Conservation (phyloP, 257 asterid species). For the Fraxinus excelsior region DNA sequence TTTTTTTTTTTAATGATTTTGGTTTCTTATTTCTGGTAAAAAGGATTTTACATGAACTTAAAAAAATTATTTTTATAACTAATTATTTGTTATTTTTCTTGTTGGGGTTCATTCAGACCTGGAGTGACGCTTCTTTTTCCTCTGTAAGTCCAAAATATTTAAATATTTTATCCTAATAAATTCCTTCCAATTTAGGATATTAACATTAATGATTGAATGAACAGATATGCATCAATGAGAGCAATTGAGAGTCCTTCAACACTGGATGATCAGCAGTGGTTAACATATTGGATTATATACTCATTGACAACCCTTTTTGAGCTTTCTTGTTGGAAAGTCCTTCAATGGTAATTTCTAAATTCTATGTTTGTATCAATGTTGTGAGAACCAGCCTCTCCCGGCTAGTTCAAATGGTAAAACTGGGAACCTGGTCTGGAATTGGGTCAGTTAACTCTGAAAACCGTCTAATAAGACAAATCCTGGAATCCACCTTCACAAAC, state of each 20-base stretch:
- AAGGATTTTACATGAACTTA: too few relatives aligned
- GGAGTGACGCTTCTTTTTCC: constrained; percentile 90
- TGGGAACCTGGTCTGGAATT: not conserved
- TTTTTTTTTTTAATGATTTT: too few relatives aligned
- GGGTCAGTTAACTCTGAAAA: too few relatives aligned
- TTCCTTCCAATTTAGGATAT: constrained; percentile 35
- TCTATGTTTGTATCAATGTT: constrained; percentile 24
- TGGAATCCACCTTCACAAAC: too few relatives aligned
- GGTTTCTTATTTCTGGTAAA: too few relatives aligned
- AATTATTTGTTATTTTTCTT: constrained; percentile 14
- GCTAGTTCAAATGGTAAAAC: not conserved
- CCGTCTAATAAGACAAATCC: not conserved
- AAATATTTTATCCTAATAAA: constrained; percentile 2
- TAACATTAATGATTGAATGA: constrained; percentile 14
- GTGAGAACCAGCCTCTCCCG: not conserved
- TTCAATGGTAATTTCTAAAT: constrained; percentile 67
- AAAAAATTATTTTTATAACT: not conserved
- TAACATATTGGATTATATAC: constrained; percentile 89
- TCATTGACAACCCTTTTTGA: constrained; percentile 79
- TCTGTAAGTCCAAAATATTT: constrained; percentile 54
- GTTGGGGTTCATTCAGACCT: constrained; percentile 48
- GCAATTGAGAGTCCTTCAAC: constrained; percentile 79
- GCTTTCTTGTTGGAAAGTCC: constrained; percentile 69
- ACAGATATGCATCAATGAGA: constrained; percentile 81
- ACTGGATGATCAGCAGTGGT: constrained; percentile 93